Percentiles rank a stretch among this genome's conserved stretches.
These are phyloP conservation scores for Diphasiastrum complanatum DNA, from an alignment of 83 land plant species.

Conservation along the genomic window DNA sequence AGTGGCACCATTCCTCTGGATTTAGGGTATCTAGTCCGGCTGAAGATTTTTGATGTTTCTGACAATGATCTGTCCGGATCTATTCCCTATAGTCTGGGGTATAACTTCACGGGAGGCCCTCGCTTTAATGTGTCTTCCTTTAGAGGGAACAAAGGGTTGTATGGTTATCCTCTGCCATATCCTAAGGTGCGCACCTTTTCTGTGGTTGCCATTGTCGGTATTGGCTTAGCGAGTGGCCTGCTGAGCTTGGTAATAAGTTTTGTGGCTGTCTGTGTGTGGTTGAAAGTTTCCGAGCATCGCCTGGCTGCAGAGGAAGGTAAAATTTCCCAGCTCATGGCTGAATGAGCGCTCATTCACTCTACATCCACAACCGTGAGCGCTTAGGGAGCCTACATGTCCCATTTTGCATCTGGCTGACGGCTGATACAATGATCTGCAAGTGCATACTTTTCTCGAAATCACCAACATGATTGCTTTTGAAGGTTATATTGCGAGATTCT, in stretches of 20 bases:
- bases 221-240: constrained; percentile 82
- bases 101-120: constrained; percentile 41
- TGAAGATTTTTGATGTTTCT: constrained; percentile 60
- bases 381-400: no score
- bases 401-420: no score
- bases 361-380: no score
- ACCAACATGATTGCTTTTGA: no score
- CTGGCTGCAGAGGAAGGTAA: constrained; percentile 72
- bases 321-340: constrained; percentile 76
- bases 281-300: constrained; percentile 58
- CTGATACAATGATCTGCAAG: no score
- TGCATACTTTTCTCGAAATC: no score
- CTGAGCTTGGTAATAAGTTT: constrained; percentile 73
- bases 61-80: constrained; percentile 57
- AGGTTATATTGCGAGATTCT: no score
- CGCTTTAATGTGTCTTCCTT: constrained; percentile 65
- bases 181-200: constrained; percentile 42
- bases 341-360: no score
- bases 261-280: constrained; percentile 79
- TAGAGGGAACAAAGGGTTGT: constrained; percentile 56
- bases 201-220: constrained; percentile 72
- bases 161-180: constrained; percentile 65
- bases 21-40: constrained; percentile 52
- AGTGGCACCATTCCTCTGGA: constrained; percentile 53
- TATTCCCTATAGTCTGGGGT: constrained; percentile 52